Evolutionary conservation across 106 monocot genomes (phyloP).

Genomic region (Allium cepa): DNA sequence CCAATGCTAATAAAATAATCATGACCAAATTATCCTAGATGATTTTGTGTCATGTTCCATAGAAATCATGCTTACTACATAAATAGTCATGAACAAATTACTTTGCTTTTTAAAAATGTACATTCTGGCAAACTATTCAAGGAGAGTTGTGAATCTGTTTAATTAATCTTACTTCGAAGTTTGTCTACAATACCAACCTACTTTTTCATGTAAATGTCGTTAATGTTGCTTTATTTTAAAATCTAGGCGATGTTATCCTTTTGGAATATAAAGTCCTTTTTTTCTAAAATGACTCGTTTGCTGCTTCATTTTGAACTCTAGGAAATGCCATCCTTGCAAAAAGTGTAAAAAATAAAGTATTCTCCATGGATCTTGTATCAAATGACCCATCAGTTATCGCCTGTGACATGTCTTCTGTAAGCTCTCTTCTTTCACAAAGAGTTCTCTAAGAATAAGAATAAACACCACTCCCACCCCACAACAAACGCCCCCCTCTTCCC

Average conservation of each 20-base stretch:
- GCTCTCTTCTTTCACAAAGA: not conserved
- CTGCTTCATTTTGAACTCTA: slow-evolving; percentile 16
- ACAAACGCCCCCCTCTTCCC: too few relatives aligned
- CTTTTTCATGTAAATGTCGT: not conserved
- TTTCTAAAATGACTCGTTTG: not conserved
- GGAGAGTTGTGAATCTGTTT: not conserved
- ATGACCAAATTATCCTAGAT: too few relatives aligned
- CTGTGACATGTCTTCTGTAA: slow-evolving; percentile 79
- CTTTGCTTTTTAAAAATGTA: not conserved
- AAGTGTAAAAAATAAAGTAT: slow-evolving; percentile 86
- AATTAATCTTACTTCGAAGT: not conserved
- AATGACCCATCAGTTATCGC: slow-evolving; percentile 87
- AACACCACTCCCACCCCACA: too few relatives aligned
- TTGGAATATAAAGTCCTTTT: slow-evolving; percentile 18
- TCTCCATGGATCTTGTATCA: slow-evolving; percentile 93
- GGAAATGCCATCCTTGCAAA: slow-evolving; percentile 80
- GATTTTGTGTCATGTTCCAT: too few relatives aligned
- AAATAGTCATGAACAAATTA: too few relatives aligned
- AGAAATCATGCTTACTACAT: too few relatives aligned
- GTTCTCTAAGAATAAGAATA: too few relatives aligned
- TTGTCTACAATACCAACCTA: not conserved
- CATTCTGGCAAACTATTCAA: not conserved
- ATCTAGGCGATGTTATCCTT: slow-evolving; percentile 74
- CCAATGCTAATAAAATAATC: too few relatives aligned
- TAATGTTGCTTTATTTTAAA: not conserved